phyloP scores from a whole-genome alignment of 1,139 yeast species.

The Spathaspora sp. region DNA sequence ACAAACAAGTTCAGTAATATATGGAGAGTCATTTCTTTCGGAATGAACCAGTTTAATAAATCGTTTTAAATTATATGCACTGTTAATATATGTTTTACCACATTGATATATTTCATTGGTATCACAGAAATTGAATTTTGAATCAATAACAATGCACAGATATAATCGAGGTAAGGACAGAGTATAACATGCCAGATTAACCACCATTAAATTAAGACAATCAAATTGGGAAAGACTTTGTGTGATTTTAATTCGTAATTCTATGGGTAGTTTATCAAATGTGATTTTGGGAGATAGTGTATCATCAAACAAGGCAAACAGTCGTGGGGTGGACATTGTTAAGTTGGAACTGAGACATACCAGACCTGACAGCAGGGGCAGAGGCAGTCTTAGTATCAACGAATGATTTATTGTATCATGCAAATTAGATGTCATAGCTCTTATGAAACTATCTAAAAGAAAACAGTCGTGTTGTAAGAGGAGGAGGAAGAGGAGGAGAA shows the following conservation, averaged over 20 bases:
- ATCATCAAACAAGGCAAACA: background rate
- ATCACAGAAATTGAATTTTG: conserved; percentile 21
- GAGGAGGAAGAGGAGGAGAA: background rate
- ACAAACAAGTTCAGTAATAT: conserved; percentile 23
- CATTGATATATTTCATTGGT: conserved; percentile 29
- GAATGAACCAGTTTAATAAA: conserved; percentile 21
- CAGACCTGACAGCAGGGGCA: background rate
- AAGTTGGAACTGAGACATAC: background rate
- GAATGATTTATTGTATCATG: background rate
- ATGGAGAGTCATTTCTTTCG: conserved; percentile 9
- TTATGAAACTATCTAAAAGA: too few relatives aligned
- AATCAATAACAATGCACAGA: conserved; percentile 40
- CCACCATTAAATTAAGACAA: conserved; percentile 32
- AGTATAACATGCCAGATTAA: conserved; percentile 27
- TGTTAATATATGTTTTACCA: conserved; percentile 33
- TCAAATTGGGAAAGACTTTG: conserved; percentile 43
- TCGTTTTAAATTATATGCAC: conserved; percentile 33
- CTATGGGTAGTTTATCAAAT: conserved; percentile 36
- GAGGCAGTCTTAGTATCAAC: background rate
- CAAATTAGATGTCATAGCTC: background rate
- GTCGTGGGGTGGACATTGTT: background rate
- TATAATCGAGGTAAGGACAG: conserved; percentile 35
- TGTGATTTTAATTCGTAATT: conserved; percentile 32
- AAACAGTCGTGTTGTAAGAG: background rate
- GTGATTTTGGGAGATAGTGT: conserved; percentile 1